Evolutionary conservation across 306 rosid species (phyloP), one percentile per base, ranked within the genome.

Genomic region (Cicer yamashitae): DNA sequence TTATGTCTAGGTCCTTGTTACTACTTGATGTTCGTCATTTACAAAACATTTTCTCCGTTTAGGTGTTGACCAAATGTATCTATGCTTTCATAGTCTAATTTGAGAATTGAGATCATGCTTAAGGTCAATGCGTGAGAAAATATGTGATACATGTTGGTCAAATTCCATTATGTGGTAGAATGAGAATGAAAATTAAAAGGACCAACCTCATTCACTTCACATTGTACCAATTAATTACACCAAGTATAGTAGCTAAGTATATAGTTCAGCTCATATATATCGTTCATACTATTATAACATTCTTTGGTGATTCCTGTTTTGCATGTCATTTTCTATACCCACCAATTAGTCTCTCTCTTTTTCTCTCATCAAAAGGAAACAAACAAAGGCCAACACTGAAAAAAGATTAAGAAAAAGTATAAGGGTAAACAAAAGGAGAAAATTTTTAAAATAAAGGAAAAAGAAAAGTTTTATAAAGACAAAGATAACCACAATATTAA

Each of bases 21-120:
- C 44, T 40, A 71, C 48, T 81, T 81, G 34, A 25, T 25, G 67
- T 78, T 45, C 66, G 76, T 59, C 59, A 74, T 67, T 44, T 68
- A 77, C 43, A 38, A 38, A 18, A 69, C 38, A 44, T 76, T 82
- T 63, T 86, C 84, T 84, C 69, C 81, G 87, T 92, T 90, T 90
- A 88, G 97, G 92, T 90, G 82, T 90, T 88, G 96, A 90, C 98
- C 89, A 80, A 80, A 34, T 43, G 67, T 40, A 68, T 75, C 77
- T 50, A 53, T 70, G 82, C 63, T 88, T 81, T 85, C 81, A 74
- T 68, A 54, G 59, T 81, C 45, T 64, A 37, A 79, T 77, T 73
- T 70, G 80, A 63, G 82, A 61, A 57, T 73, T 70, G 80, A 63
- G 82, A 66, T 58, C 76, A 77, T 65, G 67, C 74, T 74, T 75